Evolutionary conservation across 208 protist species (phyloP).

Genomic region (Leishmania aethiopica): DNA sequence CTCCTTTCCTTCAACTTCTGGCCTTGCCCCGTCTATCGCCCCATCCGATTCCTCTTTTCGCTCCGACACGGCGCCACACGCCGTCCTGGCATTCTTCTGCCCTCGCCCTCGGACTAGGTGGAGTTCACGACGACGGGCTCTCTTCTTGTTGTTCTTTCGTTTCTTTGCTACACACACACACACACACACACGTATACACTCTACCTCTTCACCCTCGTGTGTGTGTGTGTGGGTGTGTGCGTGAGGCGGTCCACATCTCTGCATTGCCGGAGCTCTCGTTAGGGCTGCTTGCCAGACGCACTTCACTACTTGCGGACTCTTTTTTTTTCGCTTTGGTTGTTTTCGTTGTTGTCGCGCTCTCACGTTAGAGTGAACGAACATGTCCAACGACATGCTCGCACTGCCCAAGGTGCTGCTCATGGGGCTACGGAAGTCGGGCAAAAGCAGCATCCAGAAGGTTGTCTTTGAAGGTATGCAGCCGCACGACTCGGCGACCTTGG

Average conservation of each 20-base stretch:
- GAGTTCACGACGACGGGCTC: too few species aligned
- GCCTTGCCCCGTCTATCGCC: not conserved
- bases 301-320: not conserved
- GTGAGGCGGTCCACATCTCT: not conserved
- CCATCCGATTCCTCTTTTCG: not conserved
- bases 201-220: too few species aligned
- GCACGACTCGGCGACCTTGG: conserved; percentile 79
- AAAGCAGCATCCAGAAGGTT: conserved; percentile 92
- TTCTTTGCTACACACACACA: too few species aligned
- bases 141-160: too few species aligned
- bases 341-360: not conserved
- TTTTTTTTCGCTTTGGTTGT: not conserved
- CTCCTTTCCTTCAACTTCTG: not conserved
- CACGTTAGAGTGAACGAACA: not conserved
- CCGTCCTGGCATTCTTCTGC: too few species aligned
- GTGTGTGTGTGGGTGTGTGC: not conserved
- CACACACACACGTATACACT: too few species aligned
- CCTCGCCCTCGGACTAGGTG: not conserved
- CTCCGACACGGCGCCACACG: not conserved
- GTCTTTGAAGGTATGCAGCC: conserved; percentile 91
- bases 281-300: not conserved
- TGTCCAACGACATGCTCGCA: conserved; percentile 44
- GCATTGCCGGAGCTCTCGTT: not conserved
- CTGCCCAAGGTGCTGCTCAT: conserved; percentile 88
- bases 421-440: conserved; percentile 89